A percentile compares a stretch with the other conserved stretches of the same genome.
Conservation (phyloP, 2,329 filamentous ascomycete genomes). For the Trichoderma pleuroti region DNA sequence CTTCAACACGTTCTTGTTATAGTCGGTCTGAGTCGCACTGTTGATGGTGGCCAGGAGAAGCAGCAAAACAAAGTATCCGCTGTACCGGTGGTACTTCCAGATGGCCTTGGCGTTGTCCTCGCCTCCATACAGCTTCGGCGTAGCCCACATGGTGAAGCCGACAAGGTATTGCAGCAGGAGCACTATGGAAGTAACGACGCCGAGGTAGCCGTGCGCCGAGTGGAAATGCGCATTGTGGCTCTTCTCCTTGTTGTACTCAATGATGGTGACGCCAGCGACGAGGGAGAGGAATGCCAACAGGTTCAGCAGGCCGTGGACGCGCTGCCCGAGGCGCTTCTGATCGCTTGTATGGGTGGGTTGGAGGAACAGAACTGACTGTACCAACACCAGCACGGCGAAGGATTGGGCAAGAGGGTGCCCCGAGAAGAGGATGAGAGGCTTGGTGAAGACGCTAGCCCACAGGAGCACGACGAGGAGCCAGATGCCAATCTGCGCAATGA, state of each 20-base stretch:
- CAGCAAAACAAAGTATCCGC: slow-evolving; percentile 70
- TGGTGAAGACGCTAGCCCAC: slow-evolving; percentile 72
- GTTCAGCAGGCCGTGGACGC: slow-evolving; percentile 68
- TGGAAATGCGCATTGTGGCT: slow-evolving; percentile 69
- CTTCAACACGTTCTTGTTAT: slow-evolving; percentile 62
- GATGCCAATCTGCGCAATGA: slow-evolving; percentile 74
- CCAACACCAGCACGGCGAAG: slow-evolving; percentile 67
- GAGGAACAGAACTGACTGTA: slow-evolving; percentile 77
- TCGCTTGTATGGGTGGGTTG: slow-evolving; percentile 77
- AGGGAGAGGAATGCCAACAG: slow-evolving; percentile 59
- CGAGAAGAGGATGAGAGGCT: slow-evolving; percentile 75
- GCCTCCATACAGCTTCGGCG: slow-evolving; percentile 71
- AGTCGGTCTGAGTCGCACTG: slow-evolving; percentile 73
- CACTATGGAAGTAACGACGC: slow-evolving; percentile 68
- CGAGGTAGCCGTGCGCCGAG: slow-evolving; percentile 77
- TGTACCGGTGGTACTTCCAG: slow-evolving; percentile 84
- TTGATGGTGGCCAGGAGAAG: slow-evolving; percentile 70
- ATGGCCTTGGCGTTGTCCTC: slow-evolving; percentile 74
- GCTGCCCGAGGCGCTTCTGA: slow-evolving; percentile 64
- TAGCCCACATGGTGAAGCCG: slow-evolving; percentile 78
- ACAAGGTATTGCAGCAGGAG: slow-evolving; percentile 71
- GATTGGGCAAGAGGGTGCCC: slow-evolving; percentile 74
- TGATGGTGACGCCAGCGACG: slow-evolving; percentile 63
- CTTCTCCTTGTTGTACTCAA: slow-evolving; percentile 79
- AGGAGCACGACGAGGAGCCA: slow-evolving; percentile 72